Percentiles rank a stretch among this genome's conserved stretches.
These are phyloP conservation scores for Teunomyces panamensis DNA, from an alignment of 805 yeast genomes.

Conservation along the genomic window DNA sequence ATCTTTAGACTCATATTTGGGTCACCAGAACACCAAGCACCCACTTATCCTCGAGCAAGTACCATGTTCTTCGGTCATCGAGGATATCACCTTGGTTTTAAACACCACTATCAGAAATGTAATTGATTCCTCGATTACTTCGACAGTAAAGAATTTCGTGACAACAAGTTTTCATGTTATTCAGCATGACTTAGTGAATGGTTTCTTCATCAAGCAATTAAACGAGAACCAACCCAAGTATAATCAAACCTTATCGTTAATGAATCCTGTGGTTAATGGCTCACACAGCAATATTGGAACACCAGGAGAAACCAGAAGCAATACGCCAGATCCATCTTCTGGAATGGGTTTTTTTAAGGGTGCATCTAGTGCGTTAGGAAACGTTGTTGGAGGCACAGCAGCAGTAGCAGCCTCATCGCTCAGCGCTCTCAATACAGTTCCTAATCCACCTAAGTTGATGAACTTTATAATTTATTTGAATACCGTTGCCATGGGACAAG, in stretches of 20 bases:
- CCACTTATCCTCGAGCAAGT: conserved; percentile 39
- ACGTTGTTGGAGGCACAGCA: conserved; percentile 32
- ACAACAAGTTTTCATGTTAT: conserved; percentile 56
- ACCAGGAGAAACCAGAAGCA: conserved; percentile 26
- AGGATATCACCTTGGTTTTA: conserved; percentile 74
- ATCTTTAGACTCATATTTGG: conserved; percentile 5
- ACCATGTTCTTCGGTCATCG: conserved; percentile 81
- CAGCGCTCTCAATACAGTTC: conserved; percentile 15
- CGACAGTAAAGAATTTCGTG: conserved; percentile 53
- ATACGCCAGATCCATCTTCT: conserved; percentile 20
- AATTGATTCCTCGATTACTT: conserved; percentile 67
- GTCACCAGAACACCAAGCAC: background rate
- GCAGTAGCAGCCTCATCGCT: conserved; percentile 20
- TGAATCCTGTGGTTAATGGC: conserved; percentile 7
- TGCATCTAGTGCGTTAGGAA: conserved; percentile 43
- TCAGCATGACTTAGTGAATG: conserved; percentile 61
- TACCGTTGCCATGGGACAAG: conserved; percentile 62
- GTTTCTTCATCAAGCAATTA: conserved; percentile 36
- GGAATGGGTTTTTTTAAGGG: conserved; percentile 41
- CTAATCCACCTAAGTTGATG: conserved; percentile 47
- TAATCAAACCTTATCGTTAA: conserved; percentile 27
- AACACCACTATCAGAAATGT: conserved; percentile 64
- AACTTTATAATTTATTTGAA: conserved; percentile 69
- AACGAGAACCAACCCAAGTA: conserved; percentile 42
- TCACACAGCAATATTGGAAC: conserved; percentile 15